phyloP scores from a whole-genome alignment of 1,284 basidiomycete genomes.

The Lignosus rhinocerotis region DNA sequence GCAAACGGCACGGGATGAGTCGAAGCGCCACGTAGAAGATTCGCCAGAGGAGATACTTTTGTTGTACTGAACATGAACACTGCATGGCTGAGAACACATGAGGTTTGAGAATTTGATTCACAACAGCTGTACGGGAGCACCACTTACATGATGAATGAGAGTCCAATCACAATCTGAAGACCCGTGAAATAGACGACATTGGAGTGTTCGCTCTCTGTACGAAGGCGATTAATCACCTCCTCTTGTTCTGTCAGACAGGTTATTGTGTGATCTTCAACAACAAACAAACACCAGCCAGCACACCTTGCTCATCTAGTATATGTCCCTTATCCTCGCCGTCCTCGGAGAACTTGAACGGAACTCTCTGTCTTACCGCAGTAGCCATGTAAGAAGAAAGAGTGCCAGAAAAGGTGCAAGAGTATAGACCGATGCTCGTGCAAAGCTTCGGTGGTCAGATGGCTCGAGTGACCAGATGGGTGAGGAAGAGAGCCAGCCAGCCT shows the following conservation, averaged over 20 bases:
- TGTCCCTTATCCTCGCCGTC: constrained; percentile 21
- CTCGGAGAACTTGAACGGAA: constrained; percentile 29
- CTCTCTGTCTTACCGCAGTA: constrained; percentile 27
- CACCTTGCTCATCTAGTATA: constrained; percentile 36
- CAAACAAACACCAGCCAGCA: not conserved
- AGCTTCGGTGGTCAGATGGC: not conserved
- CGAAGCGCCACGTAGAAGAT: constrained; percentile 16
- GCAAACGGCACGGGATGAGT: constrained; percentile 22
- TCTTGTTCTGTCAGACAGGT: constrained; percentile 28
- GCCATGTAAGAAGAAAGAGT: not conserved
- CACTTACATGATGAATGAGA: constrained; percentile 30
- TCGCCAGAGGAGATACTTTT: constrained; percentile 27
- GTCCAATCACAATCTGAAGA: constrained; percentile 23
- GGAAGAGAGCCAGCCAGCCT: not conserved
- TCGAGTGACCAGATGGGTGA: not conserved
- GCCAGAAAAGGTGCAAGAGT: not conserved
- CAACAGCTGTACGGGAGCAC: not conserved
- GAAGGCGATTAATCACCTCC: constrained; percentile 29
- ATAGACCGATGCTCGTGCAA: not conserved
- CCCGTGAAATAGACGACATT: constrained; percentile 23
- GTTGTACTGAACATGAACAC: constrained; percentile 23
- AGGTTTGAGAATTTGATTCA: not conserved
- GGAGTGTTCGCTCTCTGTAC: constrained; percentile 21
- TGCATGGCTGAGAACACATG: constrained; percentile 22
- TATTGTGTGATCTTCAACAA: not conserved